A percentile compares a stretch with the other conserved stretches of the same genome.
These are phyloP conservation scores for Metarhizium rileyi DNA, from an alignment of 2,329 filamentous ascomycete genomes.

Conservation along the genomic window DNA sequence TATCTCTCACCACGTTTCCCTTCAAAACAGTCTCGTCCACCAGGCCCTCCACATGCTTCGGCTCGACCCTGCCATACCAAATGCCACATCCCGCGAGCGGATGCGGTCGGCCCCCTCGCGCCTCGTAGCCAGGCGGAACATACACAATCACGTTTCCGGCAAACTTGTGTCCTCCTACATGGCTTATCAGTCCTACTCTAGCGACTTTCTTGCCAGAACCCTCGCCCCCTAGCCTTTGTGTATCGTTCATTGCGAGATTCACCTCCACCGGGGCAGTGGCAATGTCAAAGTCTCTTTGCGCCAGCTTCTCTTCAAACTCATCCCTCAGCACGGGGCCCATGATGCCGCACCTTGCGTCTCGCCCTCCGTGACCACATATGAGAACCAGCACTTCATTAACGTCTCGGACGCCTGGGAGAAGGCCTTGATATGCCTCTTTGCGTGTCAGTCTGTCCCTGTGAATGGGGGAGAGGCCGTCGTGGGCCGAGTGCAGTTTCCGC, in stretches of 20 bases:
- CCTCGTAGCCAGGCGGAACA: conserved; percentile 47
- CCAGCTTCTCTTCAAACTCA: conserved; percentile 58
- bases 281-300: conserved; percentile 38
- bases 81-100: conserved; percentile 61
- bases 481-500: conserved; percentile 47
- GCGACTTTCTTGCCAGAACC: conserved; percentile 29
- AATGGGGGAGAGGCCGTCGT: conserved; percentile 48
- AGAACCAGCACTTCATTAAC: conserved; percentile 65
- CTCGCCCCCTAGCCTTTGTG: conserved; percentile 13
- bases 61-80: conserved; percentile 75
- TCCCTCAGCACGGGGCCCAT: conserved; percentile 62
- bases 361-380: conserved; percentile 76
- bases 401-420: conserved; percentile 47
- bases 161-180: conserved; percentile 78
- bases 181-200: conserved; percentile 61
- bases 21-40: conserved; percentile 58
- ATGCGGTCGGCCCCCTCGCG: conserved; percentile 34
- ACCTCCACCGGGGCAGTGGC: conserved; percentile 34
- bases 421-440: conserved; percentile 41
- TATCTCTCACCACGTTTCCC: conserved; percentile 58
- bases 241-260: conserved; percentile 1
- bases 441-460: conserved; percentile 42
- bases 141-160: conserved; percentile 81
- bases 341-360: conserved; percentile 75
- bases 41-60: conserved; percentile 66